Evolutionary conservation across 768 basidiomycete genomes (phyloP), one percentile per base, ranked within the genome.

Genomic region (Leccinellum albellum): DNA sequence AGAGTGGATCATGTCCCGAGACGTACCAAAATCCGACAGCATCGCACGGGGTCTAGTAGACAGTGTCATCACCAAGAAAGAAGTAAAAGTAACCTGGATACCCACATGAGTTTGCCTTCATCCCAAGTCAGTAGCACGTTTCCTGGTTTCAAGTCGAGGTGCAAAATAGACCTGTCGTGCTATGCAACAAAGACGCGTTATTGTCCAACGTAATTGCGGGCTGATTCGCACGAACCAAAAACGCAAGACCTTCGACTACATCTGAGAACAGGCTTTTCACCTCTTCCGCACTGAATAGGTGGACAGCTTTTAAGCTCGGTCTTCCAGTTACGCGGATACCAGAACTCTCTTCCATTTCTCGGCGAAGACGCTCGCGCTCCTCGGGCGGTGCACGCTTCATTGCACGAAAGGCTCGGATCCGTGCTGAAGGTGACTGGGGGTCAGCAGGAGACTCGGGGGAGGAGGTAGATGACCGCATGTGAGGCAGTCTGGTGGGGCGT

Each of bases 1-100:
- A 6, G 84, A 80, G 50, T 85, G 81, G 17, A 95, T 76, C 89
- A 92, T 92, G 65, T 96, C 94, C 50, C 91, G 86, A 24, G 91
- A 94, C 1, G 94, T 96, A 17, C 95, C 95, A 71, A 98, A 98
- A 65, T 98, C 95, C 2, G 92, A 93, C 17, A 98, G 77, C 91
- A 98, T 93, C 1, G 93, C 94, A 65, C 91, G 83, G 3, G 95
- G 95, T 56, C 94, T 95, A 49, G 12, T 94, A 50, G 12, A 45
- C 14, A 17, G 20, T 24, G 45, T 59, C 5, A 59, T 17, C 32
- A 50, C 24, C 21, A 24, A 40, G 33, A 28, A 29, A 46, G 14
- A 46, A 32, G 28, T 4, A 6, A 6, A 23, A 31, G n/a, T 7
- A 26, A 6, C 47, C 17, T 17, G 20, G 26, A 47, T 35, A 71